These are phyloP conservation scores for Ophiosphaerella korrae DNA, from an alignment of 2,329 filamentous ascomycete genomes.

Conservation along the genomic window DNA sequence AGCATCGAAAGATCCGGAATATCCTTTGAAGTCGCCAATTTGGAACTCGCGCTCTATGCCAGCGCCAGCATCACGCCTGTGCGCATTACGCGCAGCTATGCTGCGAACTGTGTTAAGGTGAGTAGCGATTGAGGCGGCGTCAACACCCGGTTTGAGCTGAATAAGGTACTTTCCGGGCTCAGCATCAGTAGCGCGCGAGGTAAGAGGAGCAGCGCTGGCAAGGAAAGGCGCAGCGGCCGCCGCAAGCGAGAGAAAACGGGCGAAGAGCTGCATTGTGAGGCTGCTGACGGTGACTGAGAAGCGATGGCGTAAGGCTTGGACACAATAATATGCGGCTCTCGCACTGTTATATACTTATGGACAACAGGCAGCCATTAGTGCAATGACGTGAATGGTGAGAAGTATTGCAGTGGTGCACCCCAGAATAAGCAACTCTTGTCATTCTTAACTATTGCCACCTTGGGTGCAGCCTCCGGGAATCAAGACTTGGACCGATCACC, in stretches of 20 bases:
- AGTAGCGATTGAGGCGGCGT: constrained; percentile 28
- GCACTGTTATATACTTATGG: too few species aligned
- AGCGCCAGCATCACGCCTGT: constrained; percentile 18
- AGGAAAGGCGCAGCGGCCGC: constrained; percentile 30
- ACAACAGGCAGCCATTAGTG: too few species aligned
- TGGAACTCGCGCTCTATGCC: constrained; percentile 36
- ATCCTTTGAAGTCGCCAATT: constrained; percentile 40
- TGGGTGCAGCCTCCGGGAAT: constrained; percentile 1
- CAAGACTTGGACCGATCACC: background rate
- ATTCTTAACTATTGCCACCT: constrained; percentile 23
- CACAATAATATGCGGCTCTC: too few species aligned
- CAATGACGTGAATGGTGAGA: too few species aligned
- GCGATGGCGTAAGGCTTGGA: background rate
- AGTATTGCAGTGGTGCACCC: constrained; percentile 3
- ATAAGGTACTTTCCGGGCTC: constrained; percentile 53
- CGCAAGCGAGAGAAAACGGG: constrained; percentile 29
- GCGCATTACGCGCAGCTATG: constrained; percentile 37
- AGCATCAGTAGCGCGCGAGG: constrained; percentile 7
- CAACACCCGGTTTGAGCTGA: constrained; percentile 45
- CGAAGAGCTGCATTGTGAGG: constrained; percentile 35
- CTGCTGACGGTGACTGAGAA: background rate
- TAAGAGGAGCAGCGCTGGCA: constrained; percentile 26
- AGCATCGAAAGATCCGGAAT: constrained; percentile 37
- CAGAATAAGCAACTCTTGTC: constrained; percentile 22
- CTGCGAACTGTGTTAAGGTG: constrained; percentile 35